Base-by-base conservation (phyloP, 2,329 filamentous ascomycete genomes). In the Incumbomyces delicatus region DNA sequence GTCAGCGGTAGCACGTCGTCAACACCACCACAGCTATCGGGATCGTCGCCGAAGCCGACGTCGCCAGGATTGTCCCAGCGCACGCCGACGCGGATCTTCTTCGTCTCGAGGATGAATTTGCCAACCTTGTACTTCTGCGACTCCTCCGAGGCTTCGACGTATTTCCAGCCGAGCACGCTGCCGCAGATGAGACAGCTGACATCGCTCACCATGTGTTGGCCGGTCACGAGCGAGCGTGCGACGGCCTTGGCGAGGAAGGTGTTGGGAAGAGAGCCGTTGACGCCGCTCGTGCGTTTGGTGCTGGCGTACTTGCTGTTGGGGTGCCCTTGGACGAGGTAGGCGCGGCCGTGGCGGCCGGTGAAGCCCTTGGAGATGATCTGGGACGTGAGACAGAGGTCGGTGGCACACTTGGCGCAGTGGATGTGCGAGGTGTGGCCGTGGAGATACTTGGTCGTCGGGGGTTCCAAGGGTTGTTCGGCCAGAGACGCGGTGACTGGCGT, bases 281-380 rank as follows among this genome's bases (percentile, higher is more conserved):
- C 41, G 16, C 18, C 41, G n/a, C 8, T 36, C 6, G 31, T 35
- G n/a, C 13, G 11, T 18, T 44, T 32, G 5, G 41, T 44, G 20
- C n/a, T 31, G 17, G 32, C 17, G 30, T 34, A 35, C 18, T 44
- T 44, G 14, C 31, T 36, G n/a, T 6, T 13, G 7, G 40, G 40
- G 29, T 33, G 51, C n/a, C 55, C 54, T 42, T 56, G 53, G 29
- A 82, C 77, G 48, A 82, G 75, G 61, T 80, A 81, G 35, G 78
- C 78, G 47, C 78, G 75, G 5, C 78, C 78, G 59, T 81, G 75
- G 14, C 78, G 74, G 51, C 78, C 78, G 18, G 76, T 81, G 63
- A 82, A 82, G 45, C 78, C 78, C 64, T 81, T 81, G 64, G 68
- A 74, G 57, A 81, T 76, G 48, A 81, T 80, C 51, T 78, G 76